Evolutionary conservation across 2,329 filamentous ascomycete genomes (phyloP), one percentile per base, ranked within the genome.

Genomic region (Helotiales sp.): DNA sequence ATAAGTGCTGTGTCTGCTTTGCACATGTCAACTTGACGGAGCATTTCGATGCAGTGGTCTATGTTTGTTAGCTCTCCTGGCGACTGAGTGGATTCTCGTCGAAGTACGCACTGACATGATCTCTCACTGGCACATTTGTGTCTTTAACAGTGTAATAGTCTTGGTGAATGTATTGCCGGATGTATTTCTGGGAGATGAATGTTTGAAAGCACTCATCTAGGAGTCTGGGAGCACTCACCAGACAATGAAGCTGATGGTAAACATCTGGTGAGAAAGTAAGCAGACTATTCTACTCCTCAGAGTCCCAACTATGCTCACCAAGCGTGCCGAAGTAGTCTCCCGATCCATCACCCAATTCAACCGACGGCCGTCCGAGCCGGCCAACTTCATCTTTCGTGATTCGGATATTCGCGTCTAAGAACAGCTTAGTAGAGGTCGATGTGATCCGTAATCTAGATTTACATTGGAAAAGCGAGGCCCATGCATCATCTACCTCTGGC

Each of bases 21-120:
- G 24, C 40, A 61, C 58, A 61, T 61, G 6, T 49, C 20, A 8
- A 61, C 37, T 49, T 61, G 58, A 6, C 58, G 58, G 17, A 61
- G 37, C 37, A 49, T 49, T 17, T 61, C 58, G 26, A 61, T 47
- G 17, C 58, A 61, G 22, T 61, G 58, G 20, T 61, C 58, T 61
- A 26, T 8, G 2, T 6, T 1, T 47, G 24, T 61, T 24, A 49
- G 24, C 11, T 2, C 15, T 30, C 49, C 17, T 15, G 7, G 2
- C n/a, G 15, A 3, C 3, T 40, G n/a, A 4, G 11, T 15, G 2
- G 20, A 3, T n/a, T 17, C 8, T 15, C 28, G 2, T 17, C 10
- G n/a, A 8, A 22, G 26, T 17, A 55, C 28, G 15, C 22, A 55
- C 52, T 55, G n/a, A 55, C 52, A n/a, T 55, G 52, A 17, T 55